Evolutionary conservation across 2,329 filamentous ascomycete genomes (phyloP).

Genomic region (Alternaria ethzedia): DNA sequence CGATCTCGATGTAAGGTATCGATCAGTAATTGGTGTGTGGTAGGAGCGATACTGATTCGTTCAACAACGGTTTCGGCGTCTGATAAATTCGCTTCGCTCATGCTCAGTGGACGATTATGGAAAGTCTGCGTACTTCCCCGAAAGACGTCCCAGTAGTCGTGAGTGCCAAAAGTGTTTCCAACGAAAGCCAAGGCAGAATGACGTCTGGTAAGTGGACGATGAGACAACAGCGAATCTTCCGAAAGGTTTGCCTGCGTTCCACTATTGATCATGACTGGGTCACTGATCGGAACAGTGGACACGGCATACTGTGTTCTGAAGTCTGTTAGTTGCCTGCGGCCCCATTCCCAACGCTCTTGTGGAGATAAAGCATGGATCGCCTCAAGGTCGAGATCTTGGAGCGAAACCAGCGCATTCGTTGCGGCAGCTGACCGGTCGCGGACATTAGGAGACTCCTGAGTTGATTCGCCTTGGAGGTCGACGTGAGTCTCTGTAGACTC

Average conservation of each 20-base stretch:
- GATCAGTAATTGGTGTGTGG: background rate
- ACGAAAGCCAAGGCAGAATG: constrained; percentile 5
- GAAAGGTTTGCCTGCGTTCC: constrained; percentile 2
- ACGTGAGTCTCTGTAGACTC: background rate
- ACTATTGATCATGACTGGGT: constrained; percentile 9
- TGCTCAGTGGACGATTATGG: constrained; percentile 5
- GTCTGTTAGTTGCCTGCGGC: constrained; percentile 24
- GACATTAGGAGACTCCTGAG: background rate
- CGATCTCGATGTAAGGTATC: constrained; percentile 6
- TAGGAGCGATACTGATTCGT: constrained; percentile 1
- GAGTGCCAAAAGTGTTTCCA: constrained; percentile 1
- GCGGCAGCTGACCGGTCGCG: constrained; percentile 1
- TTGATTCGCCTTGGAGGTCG: background rate
- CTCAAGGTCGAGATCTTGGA: constrained; percentile 13
- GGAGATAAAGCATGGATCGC: constrained; percentile 15
- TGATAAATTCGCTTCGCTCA: constrained; percentile 15
- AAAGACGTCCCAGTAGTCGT: constrained; percentile 3
- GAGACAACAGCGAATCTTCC: background rate
- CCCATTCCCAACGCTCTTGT: constrained; percentile 19
- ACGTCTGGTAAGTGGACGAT: background rate
- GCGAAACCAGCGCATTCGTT: constrained; percentile 9
- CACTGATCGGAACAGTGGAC: background rate
- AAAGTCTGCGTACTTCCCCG: constrained; percentile 3
- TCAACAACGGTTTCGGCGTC: constrained; percentile 16
- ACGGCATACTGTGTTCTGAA: constrained; percentile 13